These are phyloP conservation scores for Candida alai DNA, from an alignment of 805 yeast genomes.

Conservation along the genomic window DNA sequence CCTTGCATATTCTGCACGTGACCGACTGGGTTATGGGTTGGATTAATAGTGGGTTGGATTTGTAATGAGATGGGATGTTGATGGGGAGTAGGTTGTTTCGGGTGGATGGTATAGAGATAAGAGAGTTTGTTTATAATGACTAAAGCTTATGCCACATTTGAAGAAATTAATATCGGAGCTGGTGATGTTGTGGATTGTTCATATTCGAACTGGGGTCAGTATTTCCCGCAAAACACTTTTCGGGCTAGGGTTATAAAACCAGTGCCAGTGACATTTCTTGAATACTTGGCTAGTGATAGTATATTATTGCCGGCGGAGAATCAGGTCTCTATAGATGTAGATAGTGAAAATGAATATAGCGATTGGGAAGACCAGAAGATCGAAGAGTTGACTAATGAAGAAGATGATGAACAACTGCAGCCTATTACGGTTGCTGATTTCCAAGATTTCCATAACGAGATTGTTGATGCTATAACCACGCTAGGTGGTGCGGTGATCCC, in stretches of 20 bases:
- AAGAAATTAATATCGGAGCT: conserved; percentile 20
- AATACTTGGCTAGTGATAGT: conserved; percentile 28
- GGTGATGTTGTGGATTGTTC: conserved; percentile 31
- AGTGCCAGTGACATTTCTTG: conserved; percentile 30
- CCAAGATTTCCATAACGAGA: conserved; percentile 53
- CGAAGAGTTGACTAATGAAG: too few species aligned
- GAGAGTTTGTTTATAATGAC: too few species aligned
- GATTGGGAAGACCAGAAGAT: conserved; percentile 64
- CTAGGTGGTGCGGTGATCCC: conserved; percentile 68
- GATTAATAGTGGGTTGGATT: too few species aligned
- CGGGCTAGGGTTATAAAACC: conserved; percentile 27
- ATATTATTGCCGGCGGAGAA: conserved; percentile 17
- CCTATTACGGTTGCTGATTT: conserved; percentile 42
- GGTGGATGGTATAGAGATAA: too few species aligned
- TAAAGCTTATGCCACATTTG: conserved; percentile 24
- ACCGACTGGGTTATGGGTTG: background rate
- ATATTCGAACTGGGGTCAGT: conserved; percentile 32
- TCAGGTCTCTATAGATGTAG: conserved; percentile 19
- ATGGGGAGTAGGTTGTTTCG: too few species aligned
- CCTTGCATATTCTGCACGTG: conserved; percentile 1
- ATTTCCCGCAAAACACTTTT: conserved; percentile 17
- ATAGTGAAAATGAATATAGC: conserved; percentile 63
- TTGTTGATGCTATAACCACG: conserved; percentile 43
- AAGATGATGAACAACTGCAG: conserved; percentile 15
- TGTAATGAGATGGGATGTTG: too few species aligned